phyloP scores from a whole-genome alignment of 306 rosid genomes.

The Sophora flavescens region DNA sequence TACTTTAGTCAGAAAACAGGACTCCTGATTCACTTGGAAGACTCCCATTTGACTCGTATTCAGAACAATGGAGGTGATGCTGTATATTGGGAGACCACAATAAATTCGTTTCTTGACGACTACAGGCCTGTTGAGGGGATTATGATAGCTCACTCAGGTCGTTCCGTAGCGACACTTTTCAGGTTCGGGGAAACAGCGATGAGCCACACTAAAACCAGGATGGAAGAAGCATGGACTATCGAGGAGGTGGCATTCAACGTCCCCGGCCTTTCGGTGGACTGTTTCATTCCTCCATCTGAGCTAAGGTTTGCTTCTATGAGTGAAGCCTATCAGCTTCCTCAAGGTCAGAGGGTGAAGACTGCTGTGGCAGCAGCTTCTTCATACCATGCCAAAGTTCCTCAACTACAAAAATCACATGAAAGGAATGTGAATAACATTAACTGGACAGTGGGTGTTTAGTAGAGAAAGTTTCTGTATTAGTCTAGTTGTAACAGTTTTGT shows the following conservation, averaged over 20 bases:
- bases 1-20: constrained; percentile 99
- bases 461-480: constrained; percentile 46
- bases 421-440: constrained; percentile 56
- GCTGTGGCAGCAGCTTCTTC: constrained; percentile 62
- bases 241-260: constrained; percentile 98
- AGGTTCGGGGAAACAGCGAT: constrained; percentile 98
- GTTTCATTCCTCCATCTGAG: constrained; percentile 98
- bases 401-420: constrained; percentile 69
- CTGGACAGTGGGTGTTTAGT: constrained; percentile 82
- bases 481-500: constrained; percentile 46
- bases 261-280: constrained; percentile 92
- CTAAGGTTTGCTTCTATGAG: constrained; percentile 89
- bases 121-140: constrained; percentile 90
- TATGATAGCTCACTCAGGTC: constrained; percentile 95
- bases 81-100: constrained; percentile 98
- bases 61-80: constrained; percentile 98
- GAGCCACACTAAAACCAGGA: constrained; percentile 97
- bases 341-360: constrained; percentile 67
- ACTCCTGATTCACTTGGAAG: constrained; percentile 92
- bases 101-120: constrained; percentile 93
- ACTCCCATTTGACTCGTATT: constrained; percentile 98
- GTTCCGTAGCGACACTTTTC: constrained; percentile 96
- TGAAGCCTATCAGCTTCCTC: constrained; percentile 80
- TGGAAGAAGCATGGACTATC: constrained; percentile 99
- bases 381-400: constrained; percentile 73